A percentile compares a stretch with the other conserved stretches of the same genome.
Evolutionary conservation across 2,329 filamentous ascomycete species (phyloP).

Genomic region (Penicillium sp.): DNA sequence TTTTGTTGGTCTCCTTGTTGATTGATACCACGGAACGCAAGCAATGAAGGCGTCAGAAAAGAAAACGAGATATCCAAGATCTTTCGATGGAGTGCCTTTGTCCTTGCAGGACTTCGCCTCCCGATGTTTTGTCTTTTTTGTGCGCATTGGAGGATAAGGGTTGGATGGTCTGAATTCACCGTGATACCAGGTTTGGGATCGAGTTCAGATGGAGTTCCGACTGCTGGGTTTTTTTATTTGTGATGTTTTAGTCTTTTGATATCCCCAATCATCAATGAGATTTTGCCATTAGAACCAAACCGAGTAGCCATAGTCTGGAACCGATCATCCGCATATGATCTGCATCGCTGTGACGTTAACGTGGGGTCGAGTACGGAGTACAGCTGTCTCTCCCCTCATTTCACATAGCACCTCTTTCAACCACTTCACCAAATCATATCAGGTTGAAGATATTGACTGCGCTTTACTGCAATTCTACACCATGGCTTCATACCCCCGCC

Average conservation of each 20-base stretch:
- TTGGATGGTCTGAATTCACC: conserved; percentile 7
- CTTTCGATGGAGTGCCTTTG: conserved; percentile 21
- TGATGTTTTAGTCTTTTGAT: conserved; percentile 26
- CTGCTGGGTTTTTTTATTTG: conserved; percentile 8
- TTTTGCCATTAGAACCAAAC: conserved; percentile 17
- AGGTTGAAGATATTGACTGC: background rate
- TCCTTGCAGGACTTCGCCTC: conserved; percentile 10
- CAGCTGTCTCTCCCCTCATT: background rate
- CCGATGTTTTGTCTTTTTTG: conserved; percentile 10
- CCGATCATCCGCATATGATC: background rate
- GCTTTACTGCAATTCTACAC: background rate
- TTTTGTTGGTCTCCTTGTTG: conserved; percentile 18
- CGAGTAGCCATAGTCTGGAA: background rate
- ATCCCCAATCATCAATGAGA: conserved; percentile 29
- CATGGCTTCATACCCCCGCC: conserved; percentile 57
- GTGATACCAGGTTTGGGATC: conserved; percentile 3
- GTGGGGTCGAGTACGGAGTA: conserved; percentile 11
- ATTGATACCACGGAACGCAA: conserved; percentile 35
- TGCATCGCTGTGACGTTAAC: conserved; percentile 10
- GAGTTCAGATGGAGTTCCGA: conserved; percentile 7
- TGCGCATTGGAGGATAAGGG: conserved; percentile 8
- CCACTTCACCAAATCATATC: background rate
- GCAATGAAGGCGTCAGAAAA: conserved; percentile 33
- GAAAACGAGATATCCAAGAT: conserved; percentile 34
- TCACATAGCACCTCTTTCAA: background rate